Conservation (phyloP, 2,329 filamentous ascomycete species). For the Botrytis fabae region DNA sequence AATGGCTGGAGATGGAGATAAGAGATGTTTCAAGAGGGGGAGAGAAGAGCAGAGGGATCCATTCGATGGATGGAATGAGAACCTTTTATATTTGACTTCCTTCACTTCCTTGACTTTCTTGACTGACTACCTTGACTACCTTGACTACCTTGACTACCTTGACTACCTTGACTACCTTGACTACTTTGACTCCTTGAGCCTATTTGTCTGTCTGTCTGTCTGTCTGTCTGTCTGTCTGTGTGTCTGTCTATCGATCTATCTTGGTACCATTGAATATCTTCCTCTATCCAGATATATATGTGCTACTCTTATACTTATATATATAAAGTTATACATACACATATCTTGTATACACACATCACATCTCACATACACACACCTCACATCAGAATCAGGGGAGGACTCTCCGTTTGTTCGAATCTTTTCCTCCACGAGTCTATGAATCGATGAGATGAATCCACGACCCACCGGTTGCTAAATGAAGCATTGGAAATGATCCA, state of each 20-base stretch:
- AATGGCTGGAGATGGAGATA: neutral
- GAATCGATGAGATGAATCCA: neutral
- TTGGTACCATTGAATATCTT: neutral
- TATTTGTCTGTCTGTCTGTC: neutral
- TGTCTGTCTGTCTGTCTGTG: too few relatives aligned
- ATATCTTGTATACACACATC: neutral
- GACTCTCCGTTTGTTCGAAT: neutral
- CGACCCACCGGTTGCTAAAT: conserved; percentile 6
- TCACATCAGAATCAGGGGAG: conserved; percentile 1
- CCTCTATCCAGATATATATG: neutral
- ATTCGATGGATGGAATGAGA: neutral
- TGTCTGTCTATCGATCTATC: neutral
- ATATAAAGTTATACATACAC: neutral
- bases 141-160: neutral
- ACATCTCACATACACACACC: neutral
- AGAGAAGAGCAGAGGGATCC: neutral
- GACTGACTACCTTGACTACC: neutral
- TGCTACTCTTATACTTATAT: neutral
- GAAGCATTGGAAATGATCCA: conserved; percentile 7
- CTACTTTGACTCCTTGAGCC: neutral
- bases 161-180: neutral
- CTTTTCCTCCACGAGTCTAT: conserved; percentile 1
- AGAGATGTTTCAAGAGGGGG: neutral
- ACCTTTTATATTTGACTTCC: neutral
- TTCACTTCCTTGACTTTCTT: neutral